A percentile compares a stretch with the other conserved stretches of the same genome.
phyloP scores from a whole-genome alignment of 2,329 filamentous ascomycete species.

The Alternaria brassicae region DNA sequence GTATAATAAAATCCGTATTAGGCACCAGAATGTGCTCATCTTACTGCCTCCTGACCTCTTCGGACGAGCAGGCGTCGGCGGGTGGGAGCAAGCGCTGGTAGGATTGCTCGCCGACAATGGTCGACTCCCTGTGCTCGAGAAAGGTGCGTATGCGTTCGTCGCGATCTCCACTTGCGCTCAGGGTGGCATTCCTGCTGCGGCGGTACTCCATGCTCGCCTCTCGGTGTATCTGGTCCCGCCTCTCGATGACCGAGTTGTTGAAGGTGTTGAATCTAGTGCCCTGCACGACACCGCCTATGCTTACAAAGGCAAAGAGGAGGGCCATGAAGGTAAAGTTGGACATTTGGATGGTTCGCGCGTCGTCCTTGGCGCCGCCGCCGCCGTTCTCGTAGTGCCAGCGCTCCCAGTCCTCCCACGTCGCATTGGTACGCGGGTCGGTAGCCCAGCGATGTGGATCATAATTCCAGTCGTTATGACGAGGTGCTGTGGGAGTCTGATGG shows the following conservation, averaged over 20 bases:
- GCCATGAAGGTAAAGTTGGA: conserved; percentile 80
- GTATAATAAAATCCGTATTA: conserved; percentile 5
- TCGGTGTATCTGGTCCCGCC: conserved; percentile 71
- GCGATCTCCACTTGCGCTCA: conserved; percentile 51
- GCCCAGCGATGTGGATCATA: conserved; percentile 43
- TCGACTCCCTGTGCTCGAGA: conserved; percentile 61
- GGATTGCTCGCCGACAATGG: conserved; percentile 53
- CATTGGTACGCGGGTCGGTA: conserved; percentile 69
- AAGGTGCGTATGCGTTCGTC: conserved; percentile 75
- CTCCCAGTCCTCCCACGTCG: conserved; percentile 99
- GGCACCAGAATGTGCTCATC: conserved; percentile 20
- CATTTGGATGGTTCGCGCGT: conserved; percentile 66
- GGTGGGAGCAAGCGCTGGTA: conserved; percentile 56
- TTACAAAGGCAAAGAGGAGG: conserved; percentile 72
- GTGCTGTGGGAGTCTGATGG: conserved; percentile 28
- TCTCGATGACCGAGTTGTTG: conserved; percentile 68
- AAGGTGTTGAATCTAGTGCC: conserved; percentile 71
- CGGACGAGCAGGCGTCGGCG: conserved; percentile 56
- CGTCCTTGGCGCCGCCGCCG: conserved; percentile 39
- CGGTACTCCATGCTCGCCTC: conserved; percentile 69
- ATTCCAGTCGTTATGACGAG: conserved; percentile 34
- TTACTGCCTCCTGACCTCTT: conserved; percentile 46
- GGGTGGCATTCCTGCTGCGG: conserved; percentile 61
- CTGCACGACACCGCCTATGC: conserved; percentile 75
- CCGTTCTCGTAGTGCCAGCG: conserved; percentile 52